Base-by-base conservation (phyloP, 2,329 filamentous ascomycete genomes). In the Dothideomycetes sp. region DNA sequence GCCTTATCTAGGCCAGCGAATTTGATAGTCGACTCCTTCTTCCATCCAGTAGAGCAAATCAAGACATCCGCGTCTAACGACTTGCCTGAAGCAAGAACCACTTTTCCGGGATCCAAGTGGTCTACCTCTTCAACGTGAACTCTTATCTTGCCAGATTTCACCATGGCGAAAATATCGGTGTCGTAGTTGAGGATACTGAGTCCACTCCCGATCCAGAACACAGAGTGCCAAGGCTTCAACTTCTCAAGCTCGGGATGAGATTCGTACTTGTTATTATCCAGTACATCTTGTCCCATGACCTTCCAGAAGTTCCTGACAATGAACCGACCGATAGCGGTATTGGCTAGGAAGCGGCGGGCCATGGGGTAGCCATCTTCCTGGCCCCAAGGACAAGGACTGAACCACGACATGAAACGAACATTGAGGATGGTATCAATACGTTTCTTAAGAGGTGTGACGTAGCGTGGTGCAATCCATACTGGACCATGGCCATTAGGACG, bases 311-410 rank as follows among this genome's bases (percentile, higher is more conserved):
- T 53, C 30, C 70, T 62, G 3, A 75, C 69, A 15, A 81, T 55
- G 37, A 60, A 62, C 1, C 75, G 67, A 2, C 79, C 78, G 2
- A 79, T 38, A 24, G 62, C 57, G 0, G 73, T 80, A 16, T 65
- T 62, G 46, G 82, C 77, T 34, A 78, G 62, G 43, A 80, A 74
- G 8, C 57, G 52, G 3, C 75, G 67, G 2, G 74, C 62, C 9
- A 60, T 61, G 10, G 67, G 61, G 47, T 71, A 81, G 1, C 78
- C 79, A 50, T 77, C 78, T 2, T 68, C 71, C 2, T 68, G 64
- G 4, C 77, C 79, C 78, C 80, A 88, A 11, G 81, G 70, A 52
- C 81, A 87, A 0, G 84, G 83, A 37, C 74, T 79, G 57, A 88
- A 77, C 77, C 79, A 86, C 2, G 76, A 81, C 38, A 87, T 60